phyloP scores from a whole-genome alignment of 2,329 filamentous ascomycete species.

The Pestalotiopsis sp. region DNA sequence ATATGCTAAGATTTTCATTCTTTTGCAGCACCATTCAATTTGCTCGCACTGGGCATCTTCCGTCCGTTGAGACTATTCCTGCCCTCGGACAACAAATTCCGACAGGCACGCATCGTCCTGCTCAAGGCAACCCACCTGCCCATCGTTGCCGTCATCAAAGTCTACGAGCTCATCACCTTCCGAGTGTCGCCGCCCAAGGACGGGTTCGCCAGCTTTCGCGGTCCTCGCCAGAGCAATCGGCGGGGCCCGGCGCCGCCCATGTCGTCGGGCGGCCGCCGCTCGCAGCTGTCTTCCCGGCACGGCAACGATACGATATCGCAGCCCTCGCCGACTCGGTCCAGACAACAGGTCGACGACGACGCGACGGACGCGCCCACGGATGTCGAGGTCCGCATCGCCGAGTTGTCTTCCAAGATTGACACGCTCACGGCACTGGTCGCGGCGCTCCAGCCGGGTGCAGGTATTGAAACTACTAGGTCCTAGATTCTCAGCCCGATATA shows the following conservation, averaged over 20 bases:
- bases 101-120: slow-evolving; percentile 62
- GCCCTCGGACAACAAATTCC: slow-evolving; percentile 64
- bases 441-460: slow-evolving; percentile 44
- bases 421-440: slow-evolving; percentile 57
- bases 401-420: slow-evolving; percentile 62
- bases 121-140: slow-evolving; percentile 68
- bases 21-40: slow-evolving; percentile 63
- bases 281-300: slow-evolving; percentile 25
- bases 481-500: slow-evolving; percentile 6
- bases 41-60: slow-evolving; percentile 72
- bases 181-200: slow-evolving; percentile 38
- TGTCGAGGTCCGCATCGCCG: slow-evolving; percentile 55
- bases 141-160: slow-evolving; percentile 69
- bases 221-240: slow-evolving; percentile 37
- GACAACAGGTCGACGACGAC: slow-evolving; percentile 36
- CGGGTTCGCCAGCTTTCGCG: slow-evolving; percentile 53
- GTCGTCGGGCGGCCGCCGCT: slow-evolving; percentile 24
- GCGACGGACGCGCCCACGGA: slow-evolving; percentile 38
- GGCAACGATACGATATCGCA: slow-evolving; percentile 25
- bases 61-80: slow-evolving; percentile 73
- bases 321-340: slow-evolving; percentile 22
- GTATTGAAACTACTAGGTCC: slow-evolving; percentile 22
- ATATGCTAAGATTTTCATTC: not conserved
- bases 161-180: slow-evolving; percentile 62
- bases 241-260: slow-evolving; percentile 25